A percentile compares a stretch with the other conserved stretches of the same genome.
These are phyloP conservation scores for Trypanosoma scelopori DNA, from an alignment of 208 protist species.

Conservation along the genomic window DNA sequence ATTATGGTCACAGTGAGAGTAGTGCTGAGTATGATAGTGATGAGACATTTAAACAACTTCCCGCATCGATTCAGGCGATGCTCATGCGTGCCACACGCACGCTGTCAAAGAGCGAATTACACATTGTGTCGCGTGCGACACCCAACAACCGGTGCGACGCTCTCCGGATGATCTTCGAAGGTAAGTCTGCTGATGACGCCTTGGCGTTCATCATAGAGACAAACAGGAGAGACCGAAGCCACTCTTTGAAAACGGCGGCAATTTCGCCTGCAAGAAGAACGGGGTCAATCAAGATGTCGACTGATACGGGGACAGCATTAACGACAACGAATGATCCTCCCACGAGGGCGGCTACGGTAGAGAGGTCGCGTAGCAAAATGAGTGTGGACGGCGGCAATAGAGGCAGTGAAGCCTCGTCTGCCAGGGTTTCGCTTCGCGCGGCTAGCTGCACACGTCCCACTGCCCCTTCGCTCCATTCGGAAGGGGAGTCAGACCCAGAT, in stretches of 20 bases:
- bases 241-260: too few relatives aligned
- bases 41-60: conserved; percentile 26
- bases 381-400: conserved; percentile 5
- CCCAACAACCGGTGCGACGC: conserved; percentile 52
- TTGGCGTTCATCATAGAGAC: conserved; percentile 45
- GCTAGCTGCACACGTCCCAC: too few relatives aligned
- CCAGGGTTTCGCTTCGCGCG: too few relatives aligned
- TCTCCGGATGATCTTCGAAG: conserved; percentile 65
- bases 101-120: conserved; percentile 37
- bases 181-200: conserved; percentile 34
- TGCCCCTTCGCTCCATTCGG: too few relatives aligned
- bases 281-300: too few relatives aligned
- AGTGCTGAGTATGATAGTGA: conserved; percentile 5
- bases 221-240: background rate
- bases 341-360: conserved; percentile 5
- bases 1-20: background rate
- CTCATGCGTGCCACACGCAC: conserved; percentile 38
- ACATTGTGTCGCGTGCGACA: conserved; percentile 28
- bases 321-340: background rate
- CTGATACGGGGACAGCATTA: conserved; percentile 6
- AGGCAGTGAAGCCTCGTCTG: too few relatives aligned
- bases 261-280: too few relatives aligned
- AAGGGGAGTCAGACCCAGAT: too few relatives aligned
- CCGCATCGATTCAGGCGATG: conserved; percentile 62
- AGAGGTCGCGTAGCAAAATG: background rate